A percentile compares a stretch with the other conserved stretches of the same genome.
Evolutionary conservation across 495 filamentous ascomycete genomes (phyloP).

Genomic region (Ascobolus immersus): DNA sequence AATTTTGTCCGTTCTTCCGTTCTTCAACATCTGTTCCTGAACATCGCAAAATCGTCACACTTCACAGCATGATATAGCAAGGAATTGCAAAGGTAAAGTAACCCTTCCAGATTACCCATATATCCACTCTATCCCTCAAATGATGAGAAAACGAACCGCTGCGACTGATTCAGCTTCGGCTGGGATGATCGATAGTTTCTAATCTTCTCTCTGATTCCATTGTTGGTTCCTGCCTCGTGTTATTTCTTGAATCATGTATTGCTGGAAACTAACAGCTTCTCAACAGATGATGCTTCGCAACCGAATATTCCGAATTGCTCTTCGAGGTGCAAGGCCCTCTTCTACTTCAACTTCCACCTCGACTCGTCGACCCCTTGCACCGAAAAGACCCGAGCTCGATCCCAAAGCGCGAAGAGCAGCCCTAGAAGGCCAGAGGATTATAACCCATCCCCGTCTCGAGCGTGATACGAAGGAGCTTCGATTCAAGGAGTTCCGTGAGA

Average conservation of each 20-base stretch:
- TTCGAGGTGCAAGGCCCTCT: no score
- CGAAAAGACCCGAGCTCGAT: conserved; percentile 8
- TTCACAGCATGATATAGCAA: no score
- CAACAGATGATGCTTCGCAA: no score
- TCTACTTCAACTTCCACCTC: no score
- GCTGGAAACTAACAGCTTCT: no score
- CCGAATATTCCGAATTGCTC: no score
- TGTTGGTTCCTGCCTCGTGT: neutral
- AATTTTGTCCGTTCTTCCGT: neutral
- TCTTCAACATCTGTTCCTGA: conserved; percentile 12
- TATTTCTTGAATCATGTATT: no score
- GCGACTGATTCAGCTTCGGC: conserved; percentile 40
- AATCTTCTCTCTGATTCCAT: conserved; percentile 18
- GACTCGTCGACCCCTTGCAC: conserved; percentile 9
- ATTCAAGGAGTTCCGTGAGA: conserved; percentile 6
- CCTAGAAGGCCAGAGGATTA: conserved; percentile 14
- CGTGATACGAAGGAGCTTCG: conserved; percentile 20
- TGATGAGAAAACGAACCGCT: conserved; percentile 67
- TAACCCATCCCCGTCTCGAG: conserved; percentile 35
- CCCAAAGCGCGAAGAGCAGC: conserved; percentile 9
- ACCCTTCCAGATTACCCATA: no score
- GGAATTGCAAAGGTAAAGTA: no score
- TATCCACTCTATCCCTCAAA: conserved; percentile 12
- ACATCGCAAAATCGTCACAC: no score
- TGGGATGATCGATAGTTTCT: conserved; percentile 14